Evolutionary conservation across 2,329 filamentous ascomycete species (phyloP).

Genomic region (Colletotrichum sp.): DNA sequence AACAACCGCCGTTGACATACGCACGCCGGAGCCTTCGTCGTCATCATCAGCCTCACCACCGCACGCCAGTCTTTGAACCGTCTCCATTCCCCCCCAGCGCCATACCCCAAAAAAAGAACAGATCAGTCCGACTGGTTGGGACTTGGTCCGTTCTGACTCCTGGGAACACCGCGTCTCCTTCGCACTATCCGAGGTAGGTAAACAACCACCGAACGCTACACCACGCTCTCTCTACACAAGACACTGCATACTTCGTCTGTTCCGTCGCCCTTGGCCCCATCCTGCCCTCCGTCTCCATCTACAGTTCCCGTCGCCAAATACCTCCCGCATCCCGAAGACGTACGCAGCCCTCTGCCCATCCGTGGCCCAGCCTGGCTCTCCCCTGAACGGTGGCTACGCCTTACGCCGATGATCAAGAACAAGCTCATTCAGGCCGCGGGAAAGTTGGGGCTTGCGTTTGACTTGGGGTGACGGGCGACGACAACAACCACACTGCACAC

Average conservation of each 20-base stretch:
- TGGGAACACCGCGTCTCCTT: neutral
- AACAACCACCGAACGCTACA: neutral
- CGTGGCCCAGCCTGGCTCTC: neutral
- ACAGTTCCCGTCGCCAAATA: neutral
- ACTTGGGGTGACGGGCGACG: neutral
- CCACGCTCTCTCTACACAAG: neutral
- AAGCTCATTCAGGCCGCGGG: neutral
- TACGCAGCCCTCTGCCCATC: neutral
- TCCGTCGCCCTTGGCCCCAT: neutral
- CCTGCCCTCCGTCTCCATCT: neutral
- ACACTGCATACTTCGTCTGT: neutral
- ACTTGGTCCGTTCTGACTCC: neutral
- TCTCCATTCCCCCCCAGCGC: neutral
- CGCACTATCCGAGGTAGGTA: neutral
- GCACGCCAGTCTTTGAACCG: neutral
- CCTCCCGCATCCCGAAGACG: conserved; percentile 11
- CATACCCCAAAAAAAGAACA: conserved; percentile 4
- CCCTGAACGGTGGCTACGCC: neutral
- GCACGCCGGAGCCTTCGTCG: neutral
- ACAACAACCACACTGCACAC: neutral
- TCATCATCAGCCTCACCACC: conserved; percentile 16
- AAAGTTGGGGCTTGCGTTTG: neutral
- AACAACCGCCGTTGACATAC: neutral
- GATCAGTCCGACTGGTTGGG: neutral
- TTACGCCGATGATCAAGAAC: neutral